Percentiles rank a stretch among this genome's conserved stretches.
phyloP scores from a whole-genome alignment of 2,329 filamentous ascomycete genomes.

The Didymella glomerata region DNA sequence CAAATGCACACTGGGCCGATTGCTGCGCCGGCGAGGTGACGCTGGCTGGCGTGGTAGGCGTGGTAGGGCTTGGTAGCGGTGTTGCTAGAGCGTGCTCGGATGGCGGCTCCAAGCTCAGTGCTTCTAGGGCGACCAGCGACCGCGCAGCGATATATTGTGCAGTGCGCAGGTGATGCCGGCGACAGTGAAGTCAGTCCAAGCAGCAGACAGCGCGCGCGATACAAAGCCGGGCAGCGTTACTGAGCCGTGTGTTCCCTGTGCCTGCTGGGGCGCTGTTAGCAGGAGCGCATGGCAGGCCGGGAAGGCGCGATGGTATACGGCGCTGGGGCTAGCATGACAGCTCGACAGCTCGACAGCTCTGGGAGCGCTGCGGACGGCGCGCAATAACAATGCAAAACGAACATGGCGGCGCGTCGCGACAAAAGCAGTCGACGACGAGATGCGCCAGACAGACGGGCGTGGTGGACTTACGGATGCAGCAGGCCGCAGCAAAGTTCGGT shows the following conservation, averaged over 20 bases:
- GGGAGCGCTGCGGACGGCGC: conserved; percentile 15
- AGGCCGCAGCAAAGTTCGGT: conserved; percentile 45
- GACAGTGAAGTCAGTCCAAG: conserved; percentile 27
- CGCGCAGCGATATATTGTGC: conserved; percentile 37
- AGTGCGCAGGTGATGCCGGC: conserved; percentile 41
- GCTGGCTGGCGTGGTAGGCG: conserved; percentile 21
- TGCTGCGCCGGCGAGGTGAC: conserved; percentile 39
- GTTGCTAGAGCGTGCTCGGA: conserved; percentile 28
- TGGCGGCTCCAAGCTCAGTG: conserved; percentile 32
- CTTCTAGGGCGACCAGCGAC: conserved; percentile 30
- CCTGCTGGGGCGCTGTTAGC: conserved; percentile 36
- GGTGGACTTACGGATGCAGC: conserved; percentile 46
- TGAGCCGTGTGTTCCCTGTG: conserved; percentile 36
- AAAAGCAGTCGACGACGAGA: conserved; percentile 22
- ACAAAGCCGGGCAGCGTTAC: conserved; percentile 31
- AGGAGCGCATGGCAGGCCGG: conserved; percentile 28
- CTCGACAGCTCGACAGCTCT: conserved; percentile 5
- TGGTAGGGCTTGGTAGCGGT: conserved; percentile 21
- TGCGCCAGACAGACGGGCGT: conserved; percentile 14
- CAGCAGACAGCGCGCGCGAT: conserved; percentile 33
- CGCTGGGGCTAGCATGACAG: conserved; percentile 18
- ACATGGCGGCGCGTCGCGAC: conserved; percentile 17
- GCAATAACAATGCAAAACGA: conserved; percentile 9
- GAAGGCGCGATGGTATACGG: conserved; percentile 22
- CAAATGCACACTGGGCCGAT: conserved; percentile 36